These are phyloP conservation scores for Rhodotorula paludigena DNA, from an alignment of 768 basidiomycete species.

Conservation along the genomic window DNA sequence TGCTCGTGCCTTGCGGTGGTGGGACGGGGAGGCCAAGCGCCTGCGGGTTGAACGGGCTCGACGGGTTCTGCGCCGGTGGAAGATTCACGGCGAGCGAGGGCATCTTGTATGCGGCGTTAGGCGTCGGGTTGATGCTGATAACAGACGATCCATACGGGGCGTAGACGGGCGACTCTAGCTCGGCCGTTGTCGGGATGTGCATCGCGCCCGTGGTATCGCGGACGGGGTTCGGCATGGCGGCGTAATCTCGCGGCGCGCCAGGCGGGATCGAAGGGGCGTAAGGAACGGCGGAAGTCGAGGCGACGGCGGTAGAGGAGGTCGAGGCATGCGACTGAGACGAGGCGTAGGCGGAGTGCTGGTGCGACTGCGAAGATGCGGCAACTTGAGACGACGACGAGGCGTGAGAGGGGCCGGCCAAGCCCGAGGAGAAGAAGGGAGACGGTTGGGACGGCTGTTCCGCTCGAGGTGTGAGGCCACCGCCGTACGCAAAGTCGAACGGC, in stretches of 20 bases:
- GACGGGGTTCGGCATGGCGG: not conserved
- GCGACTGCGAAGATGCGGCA: not conserved
- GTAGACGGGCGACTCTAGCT: slow-evolving; percentile 23
- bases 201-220: not conserved
- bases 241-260: too few relatives aligned
- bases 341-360: not conserved
- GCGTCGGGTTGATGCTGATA: slow-evolving; percentile 24
- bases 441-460: slow-evolving; percentile 5
- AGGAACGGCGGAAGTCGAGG: not conserved
- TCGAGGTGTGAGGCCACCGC: not conserved
- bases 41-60: slow-evolving; percentile 22
- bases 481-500: slow-evolving; percentile 17
- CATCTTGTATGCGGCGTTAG: slow-evolving; percentile 28
- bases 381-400: too few relatives aligned
- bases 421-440: slow-evolving; percentile 13
- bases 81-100: slow-evolving; percentile 26
- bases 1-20: slow-evolving; percentile 19
- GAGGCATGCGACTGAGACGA: too few relatives aligned
- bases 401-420: not conserved
- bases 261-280: not conserved
- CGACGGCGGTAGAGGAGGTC: not conserved
- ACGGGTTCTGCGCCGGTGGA: slow-evolving; percentile 10
- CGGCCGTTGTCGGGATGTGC: slow-evolving; percentile 4
- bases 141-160: slow-evolving; percentile 35
- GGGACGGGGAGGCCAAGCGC: slow-evolving; percentile 29